Base-by-base conservation (phyloP, 1,284 basidiomycete genomes). In the Ustilago sp. region DNA sequence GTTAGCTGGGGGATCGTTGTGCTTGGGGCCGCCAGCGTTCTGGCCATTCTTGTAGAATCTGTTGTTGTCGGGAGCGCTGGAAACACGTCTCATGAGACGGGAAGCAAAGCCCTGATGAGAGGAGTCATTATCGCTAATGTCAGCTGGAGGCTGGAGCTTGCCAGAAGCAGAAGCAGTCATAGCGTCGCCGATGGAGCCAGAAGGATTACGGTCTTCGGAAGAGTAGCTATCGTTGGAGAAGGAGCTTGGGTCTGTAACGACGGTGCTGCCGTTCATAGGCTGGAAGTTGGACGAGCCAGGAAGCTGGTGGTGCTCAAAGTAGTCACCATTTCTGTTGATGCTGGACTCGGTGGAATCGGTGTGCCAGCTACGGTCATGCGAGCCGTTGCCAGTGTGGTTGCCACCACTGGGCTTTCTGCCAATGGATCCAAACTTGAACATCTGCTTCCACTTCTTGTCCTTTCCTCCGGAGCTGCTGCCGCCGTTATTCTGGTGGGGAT, bases 11-110 rank as follows among this genome's bases (percentile, higher is more conserved):
- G 43, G 53, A 12, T 71, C 70, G 51, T 32, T 61, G 19, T 35
- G 43, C 47, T 69, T 65, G 32, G 57, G 64, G 12, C 60, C 50
- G 7, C 48, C 63, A 19, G 43, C 43, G 23, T 64, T 59, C 36
- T 72, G 69, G 34, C 60, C 70, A 54, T 81, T 79, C 54, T 89
- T 88, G 86, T 96, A 95, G 23, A 98, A 88, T 48, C 92, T 92
- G 86, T 98, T 99, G 54, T 94, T 92, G 86, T 98, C 98, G 2
- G 96, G 96, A 2, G 95, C 95, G 28, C 94, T 97, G 1, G 95
- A 94, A 51, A 98, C 96, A 45, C 96, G 91, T 57, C 96, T 91
- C 45, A 99, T 69, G 36, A 77, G 75, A 36, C 75, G 70, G 8
- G 70, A 70, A 12, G 75, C 67, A 31, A 74, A 71, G n/a, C 69